phyloP scores from a whole-genome alignment of 768 basidiomycete species.

The Hirschioporus abietinus region DNA sequence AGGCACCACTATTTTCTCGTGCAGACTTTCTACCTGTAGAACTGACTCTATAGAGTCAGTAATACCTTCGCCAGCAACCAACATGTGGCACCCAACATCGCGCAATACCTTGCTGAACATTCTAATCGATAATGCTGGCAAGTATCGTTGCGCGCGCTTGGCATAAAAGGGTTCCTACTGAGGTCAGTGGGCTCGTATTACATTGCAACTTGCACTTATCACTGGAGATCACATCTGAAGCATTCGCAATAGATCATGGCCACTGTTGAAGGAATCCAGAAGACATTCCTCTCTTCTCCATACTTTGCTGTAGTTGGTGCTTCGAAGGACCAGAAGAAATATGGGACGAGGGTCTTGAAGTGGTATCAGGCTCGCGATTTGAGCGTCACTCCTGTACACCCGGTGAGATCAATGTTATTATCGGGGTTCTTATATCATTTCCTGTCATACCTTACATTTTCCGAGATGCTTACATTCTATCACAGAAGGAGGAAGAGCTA shows the following conservation, averaged over 20 bases:
- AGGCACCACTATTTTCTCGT: too few relatives aligned
- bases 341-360: conserved; percentile 71
- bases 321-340: conserved; percentile 74
- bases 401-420: conserved; percentile 24
- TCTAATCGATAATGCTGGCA: background rate
- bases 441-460: conserved; percentile 4
- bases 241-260: background rate
- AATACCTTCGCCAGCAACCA: background rate
- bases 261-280: conserved; percentile 32
- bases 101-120: background rate
- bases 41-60: too few relatives aligned
- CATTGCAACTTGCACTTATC: too few relatives aligned
- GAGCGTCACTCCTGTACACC: conserved; percentile 69
- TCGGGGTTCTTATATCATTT: background rate
- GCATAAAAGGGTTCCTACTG: background rate
- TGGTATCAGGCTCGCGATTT: conserved; percentile 66
- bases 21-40: too few relatives aligned
- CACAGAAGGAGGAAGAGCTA: conserved; percentile 63
- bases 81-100: background rate
- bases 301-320: conserved; percentile 78
- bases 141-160: background rate
- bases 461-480: background rate
- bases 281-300: conserved; percentile 54
- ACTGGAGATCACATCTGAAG: background rate
- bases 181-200: background rate